A percentile compares a stretch with the other conserved stretches of the same genome.
These are phyloP conservation scores for Fagopyrum tataricum DNA, from an alignment of 148 eudicot species.

Conservation along the genomic window DNA sequence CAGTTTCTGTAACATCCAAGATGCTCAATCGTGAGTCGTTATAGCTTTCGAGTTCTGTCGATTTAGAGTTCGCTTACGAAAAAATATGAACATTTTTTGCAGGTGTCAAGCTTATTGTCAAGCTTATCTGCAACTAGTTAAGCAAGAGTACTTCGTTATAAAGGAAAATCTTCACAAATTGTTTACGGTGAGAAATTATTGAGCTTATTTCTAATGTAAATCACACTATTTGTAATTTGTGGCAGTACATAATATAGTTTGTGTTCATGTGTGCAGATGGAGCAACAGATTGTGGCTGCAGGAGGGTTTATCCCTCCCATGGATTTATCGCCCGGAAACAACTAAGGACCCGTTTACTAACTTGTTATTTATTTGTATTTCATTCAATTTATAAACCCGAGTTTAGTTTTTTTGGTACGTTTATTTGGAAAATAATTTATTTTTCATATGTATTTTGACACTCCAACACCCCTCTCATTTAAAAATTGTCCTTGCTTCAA, in stretches of 20 bases:
- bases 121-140: conserved; percentile 54
- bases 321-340: conserved; percentile 9
- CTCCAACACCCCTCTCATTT: no score
- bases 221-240: not conserved
- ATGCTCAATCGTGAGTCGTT: conserved; percentile 10
- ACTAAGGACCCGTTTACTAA: no score
- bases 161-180: conserved; percentile 60
- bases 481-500: no score
- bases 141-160: conserved; percentile 54
- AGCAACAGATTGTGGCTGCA: conserved; percentile 60
- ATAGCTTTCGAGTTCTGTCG: not conserved
- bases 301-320: conserved; percentile 57
- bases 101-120: no score
- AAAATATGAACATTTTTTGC: conserved; percentile 8
- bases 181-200: conserved; percentile 30
- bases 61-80: no score
- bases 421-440: no score
- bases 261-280: conserved; percentile 37
- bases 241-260: not conserved
- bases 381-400: no score
- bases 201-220: not conserved
- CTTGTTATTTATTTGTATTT: no score
- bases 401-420: no score
- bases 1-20: conserved; percentile 9
- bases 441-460: no score